phyloP scores from a whole-genome alignment of 2,329 filamentous ascomycete species.

The Eutypella sp. region DNA sequence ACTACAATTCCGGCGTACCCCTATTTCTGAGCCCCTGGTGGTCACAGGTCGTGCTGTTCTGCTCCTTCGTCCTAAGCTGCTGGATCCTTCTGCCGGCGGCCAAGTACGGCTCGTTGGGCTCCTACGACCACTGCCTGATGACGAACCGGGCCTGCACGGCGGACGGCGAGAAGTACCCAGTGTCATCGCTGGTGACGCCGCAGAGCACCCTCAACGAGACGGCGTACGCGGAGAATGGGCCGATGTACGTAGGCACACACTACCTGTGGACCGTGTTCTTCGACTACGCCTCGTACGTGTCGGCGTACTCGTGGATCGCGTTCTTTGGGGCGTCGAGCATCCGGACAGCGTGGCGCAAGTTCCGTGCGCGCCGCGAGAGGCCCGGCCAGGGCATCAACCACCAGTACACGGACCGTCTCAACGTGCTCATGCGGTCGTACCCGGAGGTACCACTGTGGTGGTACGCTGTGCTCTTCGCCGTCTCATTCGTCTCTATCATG shows the following conservation, averaged over 20 bases:
- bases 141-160: constrained; percentile 49
- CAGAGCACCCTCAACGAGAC: constrained; percentile 45
- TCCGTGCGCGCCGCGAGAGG: constrained; percentile 31
- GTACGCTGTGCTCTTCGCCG: constrained; percentile 47
- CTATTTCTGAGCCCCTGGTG: constrained; percentile 54
- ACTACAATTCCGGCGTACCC: constrained; percentile 35
- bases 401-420: constrained; percentile 55
- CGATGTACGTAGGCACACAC: constrained; percentile 53
- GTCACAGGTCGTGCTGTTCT: constrained; percentile 52
- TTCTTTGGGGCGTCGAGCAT: constrained; percentile 50
- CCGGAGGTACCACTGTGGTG: constrained; percentile 56
- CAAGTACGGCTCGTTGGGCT: constrained; percentile 51
- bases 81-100: constrained; percentile 56
- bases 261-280: constrained; percentile 56
- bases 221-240: constrained; percentile 43
- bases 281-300: constrained; percentile 55
- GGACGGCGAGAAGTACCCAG: constrained; percentile 43
- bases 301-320: constrained; percentile 53
- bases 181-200: constrained; percentile 35
- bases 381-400: constrained; percentile 39
- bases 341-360: constrained; percentile 37
- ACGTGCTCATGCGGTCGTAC: constrained; percentile 52
- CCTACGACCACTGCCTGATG: constrained; percentile 51
- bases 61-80: constrained; percentile 49
- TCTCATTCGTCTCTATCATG: constrained; percentile 42